phyloP scores from a whole-genome alignment of 306 rosid genomes.

The Rosa persica region DNA sequence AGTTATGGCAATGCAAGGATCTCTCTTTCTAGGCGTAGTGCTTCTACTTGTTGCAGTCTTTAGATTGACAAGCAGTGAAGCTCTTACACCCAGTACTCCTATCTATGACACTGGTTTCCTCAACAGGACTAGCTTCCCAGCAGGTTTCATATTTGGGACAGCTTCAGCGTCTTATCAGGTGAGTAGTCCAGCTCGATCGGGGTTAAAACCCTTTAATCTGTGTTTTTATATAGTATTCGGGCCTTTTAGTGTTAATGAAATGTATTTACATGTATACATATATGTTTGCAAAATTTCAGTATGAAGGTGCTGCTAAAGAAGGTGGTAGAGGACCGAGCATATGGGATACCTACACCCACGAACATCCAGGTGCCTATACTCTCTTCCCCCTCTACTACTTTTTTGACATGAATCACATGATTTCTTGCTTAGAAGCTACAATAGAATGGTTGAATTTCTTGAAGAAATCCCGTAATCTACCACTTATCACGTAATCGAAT shows the following conservation, averaged over 20 bases:
- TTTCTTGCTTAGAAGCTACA: not conserved
- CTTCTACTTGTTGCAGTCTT: not conserved
- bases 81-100: not conserved
- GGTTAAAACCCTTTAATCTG: not conserved
- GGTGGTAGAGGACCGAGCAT: conserved; percentile 44
- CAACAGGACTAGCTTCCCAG: conserved; percentile 38
- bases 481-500: too few species aligned
- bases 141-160: conserved; percentile 45
- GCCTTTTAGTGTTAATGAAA: not conserved
- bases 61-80: not conserved
- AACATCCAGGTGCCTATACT: conserved; percentile 26
- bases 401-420: not conserved
- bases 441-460: not conserved
- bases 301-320: conserved; percentile 39
- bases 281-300: conserved; percentile 7
- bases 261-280: not conserved
- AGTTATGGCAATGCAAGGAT: conserved; percentile 7
- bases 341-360: conserved; percentile 45
- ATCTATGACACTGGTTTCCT: conserved; percentile 17
- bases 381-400: not conserved
- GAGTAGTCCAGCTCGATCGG: not conserved
- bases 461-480: not conserved
- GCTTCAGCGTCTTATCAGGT: conserved; percentile 49
- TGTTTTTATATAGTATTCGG: not conserved
- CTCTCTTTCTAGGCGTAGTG: not conserved